Conservation (phyloP, 1,284 basidiomycete genomes). For the Boletellus deceptivus region DNA sequence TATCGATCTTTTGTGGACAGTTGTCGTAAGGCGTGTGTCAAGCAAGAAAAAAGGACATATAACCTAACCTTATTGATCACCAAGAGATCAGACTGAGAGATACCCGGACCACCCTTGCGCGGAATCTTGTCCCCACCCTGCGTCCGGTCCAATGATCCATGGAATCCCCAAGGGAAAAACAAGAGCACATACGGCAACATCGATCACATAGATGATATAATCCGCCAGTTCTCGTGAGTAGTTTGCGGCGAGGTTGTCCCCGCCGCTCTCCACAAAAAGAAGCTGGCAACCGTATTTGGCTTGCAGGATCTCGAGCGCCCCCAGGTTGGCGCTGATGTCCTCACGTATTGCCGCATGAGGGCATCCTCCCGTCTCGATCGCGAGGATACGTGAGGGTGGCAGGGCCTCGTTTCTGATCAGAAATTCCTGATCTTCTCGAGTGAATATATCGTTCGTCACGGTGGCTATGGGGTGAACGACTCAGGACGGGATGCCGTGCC, state of each 20-base stretch:
- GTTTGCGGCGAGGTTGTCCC: conserved; percentile 95
- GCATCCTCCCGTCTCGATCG: conserved; percentile 96
- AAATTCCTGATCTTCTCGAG: conserved; percentile 96
- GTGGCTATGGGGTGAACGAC: conserved; percentile 57
- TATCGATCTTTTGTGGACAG: conserved; percentile 64
- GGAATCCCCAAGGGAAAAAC: conserved; percentile 5
- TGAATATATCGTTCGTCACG: conserved; percentile 97
- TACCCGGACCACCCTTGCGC: conserved; percentile 95
- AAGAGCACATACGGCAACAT: conserved; percentile 59
- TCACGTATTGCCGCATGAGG: conserved; percentile 96
- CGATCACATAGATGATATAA: conserved; percentile 95
- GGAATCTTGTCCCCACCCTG: conserved; percentile 98
- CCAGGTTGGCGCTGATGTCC: conserved; percentile 96
- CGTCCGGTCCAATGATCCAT: conserved; percentile 8
- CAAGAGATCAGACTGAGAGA: conserved; percentile 91
- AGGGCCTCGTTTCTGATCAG: conserved; percentile 91
- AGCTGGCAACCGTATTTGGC: conserved; percentile 83
- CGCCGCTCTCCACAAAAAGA: conserved; percentile 92
- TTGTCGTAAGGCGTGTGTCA: background rate
- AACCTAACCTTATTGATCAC: conserved; percentile 87
- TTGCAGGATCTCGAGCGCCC: conserved; percentile 93
- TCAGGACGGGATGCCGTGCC: conserved; percentile 9
- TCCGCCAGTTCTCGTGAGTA: conserved; percentile 96
- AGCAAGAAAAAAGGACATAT: conserved; percentile 2
- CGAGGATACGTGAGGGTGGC: conserved; percentile 82